Evolutionary conservation across 495 filamentous ascomycete species (phyloP), one percentile per base, ranked within the genome.

Genomic region (Thermothielavioides terrestris): DNA sequence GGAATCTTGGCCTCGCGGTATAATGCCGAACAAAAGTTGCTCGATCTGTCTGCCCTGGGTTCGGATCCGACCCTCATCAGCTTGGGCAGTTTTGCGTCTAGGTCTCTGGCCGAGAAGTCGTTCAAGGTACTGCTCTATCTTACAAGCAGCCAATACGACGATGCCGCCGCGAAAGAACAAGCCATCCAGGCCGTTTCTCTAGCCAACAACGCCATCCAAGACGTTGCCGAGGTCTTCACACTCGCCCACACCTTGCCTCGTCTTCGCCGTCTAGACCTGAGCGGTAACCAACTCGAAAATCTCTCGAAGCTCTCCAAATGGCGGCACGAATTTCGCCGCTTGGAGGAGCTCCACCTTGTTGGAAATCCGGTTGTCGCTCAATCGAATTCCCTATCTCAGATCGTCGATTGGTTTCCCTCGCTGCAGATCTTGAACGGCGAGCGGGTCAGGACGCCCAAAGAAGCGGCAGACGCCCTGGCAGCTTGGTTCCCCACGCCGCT

Each of bases 71-170:
- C 78, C 42, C 72, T 95, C 2, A 63, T 73, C 28, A 70, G 76
- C 20, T 82, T 86, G 71, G 86, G 88, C 20, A 81, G 89, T 30
- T 94, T 95, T 67, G 74, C 79, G 50, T 75, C 70, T 38, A 76
- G 72, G 23, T 78, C 81, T 2, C 82, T 79, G n/a, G 80, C 84
- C 23, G 80, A 83, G 40, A 97, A 95, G 61, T 83, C 95, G 50
- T 95, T 96, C 68, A 85, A 85, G 31, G 90, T 84, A 3, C 71
- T 96, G 26, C 89, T 96, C 83, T 81, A 79, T 47, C 76, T 95
- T 28, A 86, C 83, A 62, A 82, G 87, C 27, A 67, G 77, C 56
- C 72, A 80, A 23, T 92, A 92, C 68, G 77, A 77, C 52, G 80
- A 68, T 23, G 42, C 75, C 4, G 67, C 83, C 15, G 74, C 81